Base-by-base conservation (phyloP, 176 grass and related monocot genomes). In the Aegilops tauschii region DNA sequence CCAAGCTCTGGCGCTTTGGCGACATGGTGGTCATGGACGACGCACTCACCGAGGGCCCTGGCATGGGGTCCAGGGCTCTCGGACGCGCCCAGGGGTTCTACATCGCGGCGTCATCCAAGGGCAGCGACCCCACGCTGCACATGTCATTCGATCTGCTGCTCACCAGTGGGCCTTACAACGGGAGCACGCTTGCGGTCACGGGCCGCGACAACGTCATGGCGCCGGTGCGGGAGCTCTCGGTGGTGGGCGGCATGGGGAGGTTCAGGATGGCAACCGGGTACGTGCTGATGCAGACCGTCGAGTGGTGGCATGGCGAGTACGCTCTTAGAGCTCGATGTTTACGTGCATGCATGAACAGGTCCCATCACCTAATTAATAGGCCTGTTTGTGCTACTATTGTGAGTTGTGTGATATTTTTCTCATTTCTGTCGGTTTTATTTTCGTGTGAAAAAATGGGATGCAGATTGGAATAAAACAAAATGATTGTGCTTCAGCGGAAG, bases 201-300 rank as follows among this genome's bases (percentile, higher is more conserved):
- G 71, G 71, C 12, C 71, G 40, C n/a, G 27, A 74, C 71, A n/a
- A n/a, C 70, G 70, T 73, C 21, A 0, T 73, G 70, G 39, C 5
- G n/a, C 70, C 65, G 49, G 76, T 58, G n/a, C 59, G 88, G 45
- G 88, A 90, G 83, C 78, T 85, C 3, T 16, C 83, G 11, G 77
- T 90, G 42, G 36, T 90, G 25, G 88, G 88, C 25, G 83, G 88
- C 25, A 90, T 68, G 12, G 88, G 88, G n/a, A 12, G 16, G 12
- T 90, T 90, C 77, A 62, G 88, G 77, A 65, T 80, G 59, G 83
- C 88, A 0, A 20, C 56, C 0, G 88, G 83, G 0, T 90, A 90
- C 83, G 77, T 74, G 13, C 45, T 90, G 14, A 8, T 27, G 39
- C 47, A 74, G 71, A 74, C 40, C 39, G 37, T 12, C 2, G 45